These are phyloP conservation scores for Paratinospora sagittata DNA, from an alignment of 164 flowering plant species.

Conservation along the genomic window DNA sequence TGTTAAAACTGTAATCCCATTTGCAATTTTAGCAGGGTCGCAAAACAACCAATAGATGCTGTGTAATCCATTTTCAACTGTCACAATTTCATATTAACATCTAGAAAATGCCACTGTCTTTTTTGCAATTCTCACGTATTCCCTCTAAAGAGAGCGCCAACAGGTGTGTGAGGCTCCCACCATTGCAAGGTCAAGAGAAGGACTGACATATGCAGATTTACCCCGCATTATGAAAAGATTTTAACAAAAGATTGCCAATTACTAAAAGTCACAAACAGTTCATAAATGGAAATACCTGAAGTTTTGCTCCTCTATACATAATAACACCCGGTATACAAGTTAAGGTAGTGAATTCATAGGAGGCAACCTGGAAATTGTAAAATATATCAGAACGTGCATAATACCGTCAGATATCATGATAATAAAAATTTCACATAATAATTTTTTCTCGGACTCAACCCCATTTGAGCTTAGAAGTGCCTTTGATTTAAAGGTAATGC, in stretches of 20 bases:
- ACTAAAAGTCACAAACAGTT: background rate
- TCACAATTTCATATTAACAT: too few species aligned
- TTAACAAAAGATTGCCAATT: background rate
- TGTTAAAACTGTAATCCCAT: background rate
- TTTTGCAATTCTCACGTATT: too few species aligned
- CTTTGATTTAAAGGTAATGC: background rate
- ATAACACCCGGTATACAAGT: conserved; percentile 99
- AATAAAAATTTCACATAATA: background rate
- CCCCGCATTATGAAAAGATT: too few species aligned
- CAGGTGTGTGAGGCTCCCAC: too few species aligned
- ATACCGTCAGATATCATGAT: background rate
- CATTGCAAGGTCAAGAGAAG: too few species aligned
- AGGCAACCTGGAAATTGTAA: conserved; percentile 71
- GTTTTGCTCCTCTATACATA: conserved; percentile 90
- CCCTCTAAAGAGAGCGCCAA: too few species aligned
- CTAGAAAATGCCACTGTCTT: too few species aligned
- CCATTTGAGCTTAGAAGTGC: background rate
- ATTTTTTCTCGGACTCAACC: background rate
- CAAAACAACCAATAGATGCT: too few species aligned
- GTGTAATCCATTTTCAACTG: too few species aligned
- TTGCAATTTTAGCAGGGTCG: too few species aligned
- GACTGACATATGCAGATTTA: too few species aligned
- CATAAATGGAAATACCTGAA: conserved; percentile 54
- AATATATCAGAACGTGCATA: background rate
- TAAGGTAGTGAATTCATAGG: conserved; percentile 95